phyloP scores from a whole-genome alignment of 768 basidiomycete species.

The Collybiopsis luxurians region DNA sequence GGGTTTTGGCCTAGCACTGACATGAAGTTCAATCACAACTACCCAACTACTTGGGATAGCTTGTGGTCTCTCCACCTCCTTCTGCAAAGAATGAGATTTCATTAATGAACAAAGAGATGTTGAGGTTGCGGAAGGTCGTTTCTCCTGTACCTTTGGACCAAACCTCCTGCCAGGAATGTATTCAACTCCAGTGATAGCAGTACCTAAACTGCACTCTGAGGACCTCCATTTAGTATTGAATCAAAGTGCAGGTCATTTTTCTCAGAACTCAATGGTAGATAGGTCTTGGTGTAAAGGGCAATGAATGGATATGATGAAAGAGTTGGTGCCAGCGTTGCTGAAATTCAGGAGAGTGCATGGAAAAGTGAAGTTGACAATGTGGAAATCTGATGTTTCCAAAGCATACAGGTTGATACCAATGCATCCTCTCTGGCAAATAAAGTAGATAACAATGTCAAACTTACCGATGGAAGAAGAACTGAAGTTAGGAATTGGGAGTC shows the following conservation, averaged over 20 bases:
- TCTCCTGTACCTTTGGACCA: not conserved
- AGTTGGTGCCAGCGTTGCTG: no score
- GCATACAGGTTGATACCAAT: constrained; percentile 33
- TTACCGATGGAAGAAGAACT: not conserved
- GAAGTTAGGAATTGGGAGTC: constrained; percentile 14
- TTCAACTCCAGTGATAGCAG: not conserved
- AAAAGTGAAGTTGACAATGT: constrained; percentile 22
- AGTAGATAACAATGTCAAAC: constrained; percentile 13
- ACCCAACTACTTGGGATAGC: not conserved
- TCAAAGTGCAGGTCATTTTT: no score
- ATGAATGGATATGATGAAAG: no score
- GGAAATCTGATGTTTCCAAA: constrained; percentile 35
- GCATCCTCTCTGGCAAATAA: constrained; percentile 29
- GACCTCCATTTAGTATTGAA: not conserved
- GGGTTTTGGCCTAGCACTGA: not conserved
- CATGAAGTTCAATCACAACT: not conserved
- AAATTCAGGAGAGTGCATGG: not conserved
- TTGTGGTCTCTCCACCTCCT: not conserved
- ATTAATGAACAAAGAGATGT: not conserved
- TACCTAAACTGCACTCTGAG: not conserved
- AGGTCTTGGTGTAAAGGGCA: no score
- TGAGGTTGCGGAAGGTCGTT: not conserved
- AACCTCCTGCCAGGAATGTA: not conserved
- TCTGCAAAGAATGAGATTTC: no score
- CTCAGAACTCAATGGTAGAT: no score